These are phyloP conservation scores for Scheffersomyces amazonensis DNA, from an alignment of 805 yeast species.

Conservation along the genomic window DNA sequence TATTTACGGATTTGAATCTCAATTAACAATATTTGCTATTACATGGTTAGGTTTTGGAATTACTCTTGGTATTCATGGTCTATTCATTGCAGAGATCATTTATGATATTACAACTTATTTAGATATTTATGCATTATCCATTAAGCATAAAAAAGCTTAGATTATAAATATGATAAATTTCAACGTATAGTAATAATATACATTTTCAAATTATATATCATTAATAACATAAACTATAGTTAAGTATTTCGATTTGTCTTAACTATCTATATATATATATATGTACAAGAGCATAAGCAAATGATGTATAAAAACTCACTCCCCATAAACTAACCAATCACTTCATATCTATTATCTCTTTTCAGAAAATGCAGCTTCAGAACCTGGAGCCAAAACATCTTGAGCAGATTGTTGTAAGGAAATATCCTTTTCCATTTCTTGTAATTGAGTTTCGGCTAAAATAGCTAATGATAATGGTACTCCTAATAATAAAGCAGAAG, in stretches of 20 bases:
- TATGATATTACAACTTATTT: slow-evolving; percentile 75
- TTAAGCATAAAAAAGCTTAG: slow-evolving; percentile 68
- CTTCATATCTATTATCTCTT: slow-evolving; percentile 28
- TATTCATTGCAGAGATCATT: slow-evolving; percentile 75
- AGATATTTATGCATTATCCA: slow-evolving; percentile 82
- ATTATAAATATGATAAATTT: not conserved
- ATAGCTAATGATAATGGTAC: slow-evolving; percentile 90
- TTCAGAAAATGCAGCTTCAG: slow-evolving; percentile 42
- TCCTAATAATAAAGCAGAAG: slow-evolving; percentile 82
- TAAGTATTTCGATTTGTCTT: no score
- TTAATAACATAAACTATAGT: no score
- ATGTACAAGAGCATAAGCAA: not conserved
- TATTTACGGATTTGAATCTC: slow-evolving; percentile 37
- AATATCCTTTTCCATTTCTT: slow-evolving; percentile 92
- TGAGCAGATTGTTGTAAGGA: slow-evolving; percentile 75
- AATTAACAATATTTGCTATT: slow-evolving; percentile 46
- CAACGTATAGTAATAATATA: no score
- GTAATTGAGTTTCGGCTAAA: slow-evolving; percentile 87
- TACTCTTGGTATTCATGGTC: slow-evolving; percentile 63
- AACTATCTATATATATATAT: not conserved
- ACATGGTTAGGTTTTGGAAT: slow-evolving; percentile 67
- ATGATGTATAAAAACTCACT: no score
- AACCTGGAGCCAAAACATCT: slow-evolving; percentile 70
- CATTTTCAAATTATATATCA: no score
- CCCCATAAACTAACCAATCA: no score